Conservation (phyloP, 1,284 basidiomycete genomes). For the Inonotus obliquus region DNA sequence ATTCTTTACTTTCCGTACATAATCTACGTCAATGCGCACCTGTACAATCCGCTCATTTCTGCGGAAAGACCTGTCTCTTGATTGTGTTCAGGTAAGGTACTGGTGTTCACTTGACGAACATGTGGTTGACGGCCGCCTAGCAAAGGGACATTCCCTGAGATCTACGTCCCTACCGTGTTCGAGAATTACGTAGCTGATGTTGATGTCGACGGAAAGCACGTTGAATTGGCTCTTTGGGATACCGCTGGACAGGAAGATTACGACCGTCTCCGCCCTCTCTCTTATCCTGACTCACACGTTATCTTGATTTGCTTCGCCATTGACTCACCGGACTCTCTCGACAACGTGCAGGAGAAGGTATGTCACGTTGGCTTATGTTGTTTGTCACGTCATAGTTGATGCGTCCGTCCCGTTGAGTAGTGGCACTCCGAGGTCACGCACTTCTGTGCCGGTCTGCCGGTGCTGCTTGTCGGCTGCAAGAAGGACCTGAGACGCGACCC, state of each 20-base stretch:
- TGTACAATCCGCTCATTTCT: too few relatives aligned
- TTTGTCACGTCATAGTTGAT: conserved; percentile 1
- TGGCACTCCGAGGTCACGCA: conserved; percentile 95
- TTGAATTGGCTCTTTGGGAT: conserved; percentile 94
- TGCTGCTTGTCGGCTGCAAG: conserved; percentile 92
- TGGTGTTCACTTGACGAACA: not conserved
- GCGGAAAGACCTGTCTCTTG: conserved; percentile 66
- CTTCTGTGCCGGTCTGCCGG: conserved; percentile 83
- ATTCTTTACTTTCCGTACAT: not conserved
- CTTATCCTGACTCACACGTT: conserved; percentile 90
- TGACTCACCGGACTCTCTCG: conserved; percentile 88
- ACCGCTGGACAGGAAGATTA: conserved; percentile 91
- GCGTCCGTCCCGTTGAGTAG: conserved; percentile 67
- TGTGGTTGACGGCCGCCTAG: conserved; percentile 22
- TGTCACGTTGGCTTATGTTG: conserved; percentile 24
- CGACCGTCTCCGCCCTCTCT: conserved; percentile 87
- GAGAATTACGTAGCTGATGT: conserved; percentile 90
- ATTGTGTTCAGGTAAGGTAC: conserved; percentile 59
- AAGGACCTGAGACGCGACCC: conserved; percentile 81
- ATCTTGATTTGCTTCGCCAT: conserved; percentile 93
- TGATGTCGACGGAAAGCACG: conserved; percentile 87
- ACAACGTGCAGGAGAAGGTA: conserved; percentile 96
- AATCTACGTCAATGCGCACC: not conserved
- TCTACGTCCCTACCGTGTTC: conserved; percentile 88
- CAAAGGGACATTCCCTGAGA: conserved; percentile 93